Base-by-base conservation (phyloP, 352 stramenopile genomes). In the Phytophthora vignae region DNA sequence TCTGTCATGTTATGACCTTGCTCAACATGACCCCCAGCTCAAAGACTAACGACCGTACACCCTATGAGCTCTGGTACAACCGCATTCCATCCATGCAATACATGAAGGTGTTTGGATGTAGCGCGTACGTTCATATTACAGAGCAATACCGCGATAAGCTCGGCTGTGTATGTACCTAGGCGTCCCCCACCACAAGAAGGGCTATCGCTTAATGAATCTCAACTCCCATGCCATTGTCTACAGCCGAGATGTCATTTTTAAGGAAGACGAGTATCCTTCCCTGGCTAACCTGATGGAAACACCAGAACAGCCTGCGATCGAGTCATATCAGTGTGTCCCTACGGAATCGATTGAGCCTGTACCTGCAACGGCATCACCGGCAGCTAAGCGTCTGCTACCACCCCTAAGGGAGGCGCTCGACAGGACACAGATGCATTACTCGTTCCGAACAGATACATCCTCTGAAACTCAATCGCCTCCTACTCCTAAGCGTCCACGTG, bases 141-240 rank as follows among this genome's bases (percentile, higher is more conserved):
- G 36, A 56, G 38, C n/a, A n/a, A 55, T 60, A 67, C 17, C 49
- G 52, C 6, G 60, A 60, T n/a, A 67, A 67, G 12, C 50, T 61
- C 4, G 49, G 1, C 14, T 67, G 22, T 67, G 60, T 7, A 58
- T 67, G 48, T 67, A 67, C 21, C 12, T 67, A 3, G 60, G 49
- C 6, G 5, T 59, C 12, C 60, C 29, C 4, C 33, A 54, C 31
- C 49, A 67, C 5, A 67, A 60, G 21, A 42, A 54, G 31, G 15
- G 49, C 1, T 59, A 60, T 31, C 60, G 60, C 33, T 3, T 67
- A 8, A 67, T 67, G 49, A 17, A 65, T 19, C 14, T 57, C 5
- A 49, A 65, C 6, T 55, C 59, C 1, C 59, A 60, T 15, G 19
- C 11, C 3, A 60, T 67, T 27, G 9, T 67, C 4, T 60, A 54